Conservation (phyloP, 768 basidiomycete genomes). For the Hericium rajendrae region DNA sequence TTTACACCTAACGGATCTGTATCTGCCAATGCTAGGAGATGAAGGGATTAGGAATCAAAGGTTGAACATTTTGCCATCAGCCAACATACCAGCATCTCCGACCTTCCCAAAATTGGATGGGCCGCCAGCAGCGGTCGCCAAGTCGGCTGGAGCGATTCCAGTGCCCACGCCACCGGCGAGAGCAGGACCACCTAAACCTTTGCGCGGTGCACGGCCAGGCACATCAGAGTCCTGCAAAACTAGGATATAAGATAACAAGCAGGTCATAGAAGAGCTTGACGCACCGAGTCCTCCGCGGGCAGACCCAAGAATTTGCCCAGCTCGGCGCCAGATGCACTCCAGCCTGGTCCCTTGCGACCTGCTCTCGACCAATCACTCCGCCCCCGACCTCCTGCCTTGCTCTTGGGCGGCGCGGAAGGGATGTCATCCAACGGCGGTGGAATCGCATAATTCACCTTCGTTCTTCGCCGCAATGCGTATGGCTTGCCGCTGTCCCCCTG, state of each 20-base stretch:
- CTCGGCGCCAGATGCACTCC: slow-evolving; percentile 75
- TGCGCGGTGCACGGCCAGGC: slow-evolving; percentile 58
- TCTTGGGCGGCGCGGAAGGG: slow-evolving; percentile 35
- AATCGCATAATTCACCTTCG: slow-evolving; percentile 69
- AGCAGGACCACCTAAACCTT: slow-evolving; percentile 41
- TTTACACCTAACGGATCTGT: slow-evolving; percentile 94
- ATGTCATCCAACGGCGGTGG: slow-evolving; percentile 75
- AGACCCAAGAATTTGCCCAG: slow-evolving; percentile 72
- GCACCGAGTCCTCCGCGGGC: slow-evolving; percentile 55
- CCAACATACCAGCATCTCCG: slow-evolving; percentile 55
- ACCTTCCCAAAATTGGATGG: slow-evolving; percentile 83
- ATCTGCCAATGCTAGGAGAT: slow-evolving; percentile 68
- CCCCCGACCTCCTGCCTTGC: slow-evolving; percentile 21
- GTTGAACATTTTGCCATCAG: background rate
- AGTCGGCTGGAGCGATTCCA: slow-evolving; percentile 53
- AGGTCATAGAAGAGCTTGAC: slow-evolving; percentile 4
- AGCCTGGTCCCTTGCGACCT: slow-evolving; percentile 46
- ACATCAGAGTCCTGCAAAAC: slow-evolving; percentile 58
- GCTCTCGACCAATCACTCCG: slow-evolving; percentile 26
- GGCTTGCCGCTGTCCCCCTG: slow-evolving; percentile 39
- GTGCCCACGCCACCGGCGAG: slow-evolving; percentile 41
- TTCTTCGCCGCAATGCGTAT: slow-evolving; percentile 57
- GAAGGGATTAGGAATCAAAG: slow-evolving; percentile 11
- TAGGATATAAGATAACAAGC: background rate
- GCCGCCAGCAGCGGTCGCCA: slow-evolving; percentile 60